Conservation (phyloP, 1,284 basidiomycete genomes). For the Leccinum angustisporum region DNA sequence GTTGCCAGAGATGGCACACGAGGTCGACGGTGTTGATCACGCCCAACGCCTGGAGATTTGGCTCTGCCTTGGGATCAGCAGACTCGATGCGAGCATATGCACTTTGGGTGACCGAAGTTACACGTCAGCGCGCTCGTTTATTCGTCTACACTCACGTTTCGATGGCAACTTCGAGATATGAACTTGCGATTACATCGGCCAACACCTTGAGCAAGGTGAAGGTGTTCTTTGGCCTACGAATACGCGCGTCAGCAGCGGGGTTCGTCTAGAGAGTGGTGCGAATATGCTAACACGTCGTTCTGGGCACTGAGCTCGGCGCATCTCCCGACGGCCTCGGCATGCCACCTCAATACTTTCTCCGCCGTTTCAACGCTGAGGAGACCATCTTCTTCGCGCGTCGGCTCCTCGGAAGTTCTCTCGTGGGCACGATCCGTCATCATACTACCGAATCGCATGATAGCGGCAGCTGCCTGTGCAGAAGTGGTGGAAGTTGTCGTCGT, state of each 20-base stretch:
- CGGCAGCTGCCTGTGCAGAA: conserved; percentile 78
- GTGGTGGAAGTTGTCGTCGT: conserved; percentile 60
- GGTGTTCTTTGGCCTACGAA: conserved; percentile 83
- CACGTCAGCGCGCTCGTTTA: background rate
- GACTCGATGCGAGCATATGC: conserved; percentile 72
- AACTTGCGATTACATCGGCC: conserved; percentile 84
- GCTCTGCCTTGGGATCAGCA: conserved; percentile 77
- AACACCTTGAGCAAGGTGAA: conserved; percentile 85
- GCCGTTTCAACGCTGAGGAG: conserved; percentile 72
- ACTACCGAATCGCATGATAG: conserved; percentile 80
- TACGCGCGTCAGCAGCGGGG: conserved; percentile 1
- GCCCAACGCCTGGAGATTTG: conserved; percentile 69
- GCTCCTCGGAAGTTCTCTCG: conserved; percentile 65
- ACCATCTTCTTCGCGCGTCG: conserved; percentile 79
- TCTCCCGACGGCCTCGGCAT: conserved; percentile 91
- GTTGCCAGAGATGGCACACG: conserved; percentile 95
- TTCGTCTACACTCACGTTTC: conserved; percentile 68
- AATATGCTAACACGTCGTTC: conserved; percentile 74
- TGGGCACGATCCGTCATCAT: conserved; percentile 55
- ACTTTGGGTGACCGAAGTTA: conserved; percentile 41
- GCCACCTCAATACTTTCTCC: conserved; percentile 92
- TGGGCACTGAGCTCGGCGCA: conserved; percentile 84
- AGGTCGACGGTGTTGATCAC: conserved; percentile 82
- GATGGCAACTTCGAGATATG: conserved; percentile 88
- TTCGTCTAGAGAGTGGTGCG: background rate